Base-by-base conservation (phyloP, 768 basidiomycete genomes). In the Candolleomyces efflorescens region DNA sequence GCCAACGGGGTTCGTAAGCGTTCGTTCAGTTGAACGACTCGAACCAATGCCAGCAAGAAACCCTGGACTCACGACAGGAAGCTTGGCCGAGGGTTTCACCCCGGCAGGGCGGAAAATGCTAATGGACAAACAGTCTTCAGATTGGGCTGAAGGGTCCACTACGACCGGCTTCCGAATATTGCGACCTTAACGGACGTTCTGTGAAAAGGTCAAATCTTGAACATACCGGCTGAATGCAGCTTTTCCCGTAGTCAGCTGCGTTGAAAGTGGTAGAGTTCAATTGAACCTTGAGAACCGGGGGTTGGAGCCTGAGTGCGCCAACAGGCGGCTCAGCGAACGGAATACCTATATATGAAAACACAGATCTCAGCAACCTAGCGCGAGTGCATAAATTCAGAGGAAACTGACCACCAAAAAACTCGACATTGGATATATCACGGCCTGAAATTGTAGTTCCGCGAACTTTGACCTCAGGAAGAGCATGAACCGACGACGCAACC, bases 71-170 rank as follows among this genome's bases (percentile, higher is more conserved):
- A 77, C 76, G 46, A 80, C 72, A 17, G 78, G 77, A 5, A 80
- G 65, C 45, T 67, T 68, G 3, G 70, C 66, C 52, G 63, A 62
- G 1, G 62, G 6, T 4, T 41, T 38, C 10, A 68, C 52, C 12
- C 75, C 75, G 0, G 75, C 69, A 0, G 85, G 84, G 18, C 81
- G 71, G 56, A 80, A 82, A 5, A 87, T 69, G 60, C 86, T 84
- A 53, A 85, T 71, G 18, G 81, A 82, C 50, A 86, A 68, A 62
- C 83, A 86, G 59, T 85, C 83, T 65, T 86, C 84, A 22, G 81
- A 81, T 43, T 67, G 75, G 62, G 26, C 68, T 5, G 23, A 12
- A 20, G 23, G n/a, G 9, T 53, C 32, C 11, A 32, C 32, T 7
- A 17, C 22, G 1, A 32, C 5, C 41, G 26, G 27, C 24, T 22